Conservation (phyloP, 148 eudicot species). For the Chenopodium album region DNA sequence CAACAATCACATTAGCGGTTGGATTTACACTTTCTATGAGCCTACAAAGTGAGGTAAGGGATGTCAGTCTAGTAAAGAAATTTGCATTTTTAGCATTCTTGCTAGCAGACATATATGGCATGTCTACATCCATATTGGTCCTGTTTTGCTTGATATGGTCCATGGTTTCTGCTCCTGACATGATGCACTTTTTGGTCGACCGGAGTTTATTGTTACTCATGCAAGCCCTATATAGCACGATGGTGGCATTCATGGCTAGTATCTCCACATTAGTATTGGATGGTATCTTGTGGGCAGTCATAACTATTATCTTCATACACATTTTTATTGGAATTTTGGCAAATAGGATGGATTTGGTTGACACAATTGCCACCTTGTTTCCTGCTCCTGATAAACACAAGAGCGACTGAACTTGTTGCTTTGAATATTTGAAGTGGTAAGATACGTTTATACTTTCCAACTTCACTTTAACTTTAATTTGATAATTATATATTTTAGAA, state of each 20-base stretch:
- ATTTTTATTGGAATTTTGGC: too few species aligned
- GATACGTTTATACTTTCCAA: too few species aligned
- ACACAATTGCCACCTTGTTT: too few species aligned
- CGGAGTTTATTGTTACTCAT: neutral
- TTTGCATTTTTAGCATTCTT: neutral
- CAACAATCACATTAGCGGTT: neutral
- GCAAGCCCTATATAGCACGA: neutral
- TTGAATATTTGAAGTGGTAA: too few species aligned
- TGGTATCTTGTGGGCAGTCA: neutral
- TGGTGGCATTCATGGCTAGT: neutral
- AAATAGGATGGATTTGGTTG: too few species aligned
- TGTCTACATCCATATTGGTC: neutral
- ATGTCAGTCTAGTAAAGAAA: neutral
- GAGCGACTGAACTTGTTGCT: too few species aligned
- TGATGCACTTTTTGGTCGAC: neutral
- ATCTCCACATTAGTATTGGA: neutral
- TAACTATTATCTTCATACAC: neutral
- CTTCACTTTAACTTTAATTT: too few species aligned
- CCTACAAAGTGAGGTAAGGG: neutral
- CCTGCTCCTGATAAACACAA: too few species aligned
- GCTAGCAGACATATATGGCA: neutral
- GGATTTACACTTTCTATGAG: neutral
- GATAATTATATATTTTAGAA: too few species aligned
- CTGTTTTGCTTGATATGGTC: constrained; percentile 2
- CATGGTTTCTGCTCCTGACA: neutral